Base-by-base conservation (phyloP, 495 filamentous ascomycete genomes). In the Bathelium albidoporum region DNA sequence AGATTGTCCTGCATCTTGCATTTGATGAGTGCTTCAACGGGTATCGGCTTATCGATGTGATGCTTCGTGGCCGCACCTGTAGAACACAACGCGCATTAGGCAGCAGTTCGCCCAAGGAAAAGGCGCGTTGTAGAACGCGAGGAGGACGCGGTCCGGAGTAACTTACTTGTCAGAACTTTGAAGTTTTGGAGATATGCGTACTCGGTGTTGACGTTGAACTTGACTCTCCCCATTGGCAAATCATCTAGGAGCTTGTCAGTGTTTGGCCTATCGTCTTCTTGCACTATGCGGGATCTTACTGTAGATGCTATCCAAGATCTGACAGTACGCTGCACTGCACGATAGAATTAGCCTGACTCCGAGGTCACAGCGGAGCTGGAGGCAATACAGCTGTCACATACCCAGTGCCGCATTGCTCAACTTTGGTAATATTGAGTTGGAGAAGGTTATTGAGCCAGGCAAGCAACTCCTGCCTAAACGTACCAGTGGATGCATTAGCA, bases 1-100 rank as follows among this genome's bases (percentile, higher is more conserved):
- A 98, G 90, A 79, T 98, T 98, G 74, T 98, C 94, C 78, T 98
- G 94, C 90, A 98, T 97, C 79, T 95, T 95, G 82, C 94, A 98
- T 77, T 97, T 97, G 66, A 91, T 82, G 62, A 98, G 86, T 67
- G 83, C 78, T 74, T 96, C 86, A 69, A 97, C 88, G 67, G 91
- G 91, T 65, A 97, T 84, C 28, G 86, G 85, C 68, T 89, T 90
- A 61, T 97, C 90, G 74, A 98, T 84, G 39, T 81, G 74, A 77
- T 97, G 93, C 68, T 86, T 85, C 39, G 88, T 83, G 73, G 97
- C 97, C 55, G 84, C 80, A 73, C 88, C 91, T 96, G 61, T 58
- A 64, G n/a, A n/a, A n/a, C 55, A 16, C 58, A 29, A 29, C 34
- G 10, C 18, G 60, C 58, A 18, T 24, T 18, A 49, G 31, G 36